Evolutionary conservation across 1,139 yeast genomes (phyloP).

Genomic region (Hyphopichia pseudoburtonii): DNA sequence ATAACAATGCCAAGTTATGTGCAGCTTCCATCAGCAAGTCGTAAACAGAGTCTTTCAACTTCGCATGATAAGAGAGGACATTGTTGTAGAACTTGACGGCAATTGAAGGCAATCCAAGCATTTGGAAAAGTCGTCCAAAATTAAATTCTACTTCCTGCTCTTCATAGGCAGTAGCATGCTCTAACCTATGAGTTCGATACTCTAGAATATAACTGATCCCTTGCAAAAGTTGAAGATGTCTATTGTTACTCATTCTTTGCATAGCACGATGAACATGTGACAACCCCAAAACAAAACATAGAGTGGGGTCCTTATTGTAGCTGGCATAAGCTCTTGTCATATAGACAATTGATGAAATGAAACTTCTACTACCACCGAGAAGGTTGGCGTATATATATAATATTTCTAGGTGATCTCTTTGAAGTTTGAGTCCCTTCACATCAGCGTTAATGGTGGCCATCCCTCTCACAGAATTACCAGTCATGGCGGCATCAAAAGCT

Average conservation of each 20-base stretch:
- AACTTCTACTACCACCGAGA: conserved; percentile 80
- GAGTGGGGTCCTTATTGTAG: conserved; percentile 73
- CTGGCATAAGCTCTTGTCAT: conserved; percentile 61
- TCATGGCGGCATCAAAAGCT: conserved; percentile 73
- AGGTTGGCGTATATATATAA: conserved; percentile 77
- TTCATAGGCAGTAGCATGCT: conserved; percentile 48
- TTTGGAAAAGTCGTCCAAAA: conserved; percentile 81
- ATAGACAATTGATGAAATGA: conserved; percentile 74
- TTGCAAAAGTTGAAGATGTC: conserved; percentile 85
- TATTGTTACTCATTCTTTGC: conserved; percentile 82
- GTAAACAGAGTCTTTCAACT: conserved; percentile 33
- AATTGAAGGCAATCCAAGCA: conserved; percentile 69
- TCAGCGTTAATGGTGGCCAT: conserved; percentile 68
- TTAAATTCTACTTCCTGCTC: conserved; percentile 81
- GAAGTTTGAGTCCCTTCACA: conserved; percentile 26
- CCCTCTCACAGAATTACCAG: conserved; percentile 59
- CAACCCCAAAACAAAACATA: conserved; percentile 71
- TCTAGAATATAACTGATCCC: conserved; percentile 78
- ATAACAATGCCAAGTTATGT: conserved; percentile 75
- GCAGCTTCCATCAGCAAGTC: conserved; percentile 79
- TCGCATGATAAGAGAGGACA: conserved; percentile 47
- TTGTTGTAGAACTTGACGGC: conserved; percentile 73
- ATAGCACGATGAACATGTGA: conserved; percentile 89
- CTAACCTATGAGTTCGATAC: conserved; percentile 53
- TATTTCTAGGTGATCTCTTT: conserved; percentile 65